These are phyloP conservation scores for Teunomyces funiuensis DNA, from an alignment of 805 yeast genomes.

Conservation along the genomic window DNA sequence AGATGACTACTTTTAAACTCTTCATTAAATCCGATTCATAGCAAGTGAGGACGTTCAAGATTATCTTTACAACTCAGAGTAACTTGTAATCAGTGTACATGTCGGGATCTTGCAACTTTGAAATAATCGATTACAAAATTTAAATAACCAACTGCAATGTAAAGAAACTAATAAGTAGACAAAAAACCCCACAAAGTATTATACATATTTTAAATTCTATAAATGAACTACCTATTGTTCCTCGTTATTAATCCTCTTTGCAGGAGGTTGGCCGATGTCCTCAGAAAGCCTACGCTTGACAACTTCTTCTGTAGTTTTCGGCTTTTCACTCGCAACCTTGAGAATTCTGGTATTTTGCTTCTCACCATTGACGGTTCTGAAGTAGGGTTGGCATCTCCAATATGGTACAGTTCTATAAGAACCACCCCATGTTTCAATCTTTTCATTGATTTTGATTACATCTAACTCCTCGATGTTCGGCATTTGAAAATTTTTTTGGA, in stretches of 20 bases:
- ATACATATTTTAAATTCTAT: too few relatives aligned
- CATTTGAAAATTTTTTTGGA: slow-evolving; percentile 52
- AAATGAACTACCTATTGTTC: too few relatives aligned
- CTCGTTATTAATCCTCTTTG: not conserved
- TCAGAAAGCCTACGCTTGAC: not conserved
- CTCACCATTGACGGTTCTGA: slow-evolving; percentile 83
- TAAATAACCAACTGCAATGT: too few relatives aligned
- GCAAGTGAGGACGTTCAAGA: too few relatives aligned
- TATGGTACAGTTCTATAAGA: slow-evolving; percentile 78
- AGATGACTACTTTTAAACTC: too few relatives aligned
- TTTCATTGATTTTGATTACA: slow-evolving; percentile 50
- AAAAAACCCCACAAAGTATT: too few relatives aligned
- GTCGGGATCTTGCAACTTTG: too few relatives aligned
- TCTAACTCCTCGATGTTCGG: slow-evolving; percentile 59
- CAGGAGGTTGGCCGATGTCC: not conserved
- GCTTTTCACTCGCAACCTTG: slow-evolving; percentile 36
- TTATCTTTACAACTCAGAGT: too few relatives aligned
- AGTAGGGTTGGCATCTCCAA: slow-evolving; percentile 96
- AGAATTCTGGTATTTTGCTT: slow-evolving; percentile 39
- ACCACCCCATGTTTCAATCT: slow-evolving; percentile 71
- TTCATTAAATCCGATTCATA: too few relatives aligned
- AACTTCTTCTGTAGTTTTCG: not conserved
- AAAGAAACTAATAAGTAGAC: too few relatives aligned
- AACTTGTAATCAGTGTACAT: too few relatives aligned
- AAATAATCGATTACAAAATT: too few relatives aligned